A percentile compares a stretch with the other conserved stretches of the same genome.
These are phyloP conservation scores for Candida piceae DNA, from an alignment of 805 yeast genomes.

Conservation along the genomic window DNA sequence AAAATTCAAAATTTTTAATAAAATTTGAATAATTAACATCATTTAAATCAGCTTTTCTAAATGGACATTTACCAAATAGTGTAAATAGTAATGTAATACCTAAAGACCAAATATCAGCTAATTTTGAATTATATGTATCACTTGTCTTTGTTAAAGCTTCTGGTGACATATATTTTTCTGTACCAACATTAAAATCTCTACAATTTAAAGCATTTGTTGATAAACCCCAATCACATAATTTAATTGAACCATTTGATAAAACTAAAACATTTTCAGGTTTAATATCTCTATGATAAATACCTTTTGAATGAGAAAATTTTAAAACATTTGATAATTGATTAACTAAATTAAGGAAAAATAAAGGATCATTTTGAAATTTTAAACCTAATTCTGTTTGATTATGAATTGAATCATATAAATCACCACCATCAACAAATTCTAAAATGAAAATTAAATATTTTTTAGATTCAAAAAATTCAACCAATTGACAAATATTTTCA, in stretches of 20 bases:
- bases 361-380: slow-evolving; percentile 22
- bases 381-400: slow-evolving; percentile 25
- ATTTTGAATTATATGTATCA: slow-evolving; percentile 35
- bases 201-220: slow-evolving; percentile 36
- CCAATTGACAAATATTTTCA: slow-evolving; percentile 51
- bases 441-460: slow-evolving; percentile 51
- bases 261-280: slow-evolving; percentile 69
- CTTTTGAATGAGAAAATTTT: slow-evolving; percentile 48
- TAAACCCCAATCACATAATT: slow-evolving; percentile 73
- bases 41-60: slow-evolving; percentile 34
- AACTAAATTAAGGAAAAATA: slow-evolving; percentile 28
- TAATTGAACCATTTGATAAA: slow-evolving; percentile 45
- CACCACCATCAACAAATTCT: slow-evolving; percentile 66
- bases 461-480: slow-evolving; percentile 53
- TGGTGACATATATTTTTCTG: slow-evolving; percentile 59
- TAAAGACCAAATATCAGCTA: slow-evolving; percentile 52
- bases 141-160: slow-evolving; percentile 30
- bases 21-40: slow-evolving; percentile 44
- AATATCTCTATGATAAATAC: slow-evolving; percentile 65
- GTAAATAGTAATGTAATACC: slow-evolving; percentile 47
- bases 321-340: slow-evolving; percentile 51
- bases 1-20: slow-evolving; percentile 34
- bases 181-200: slow-evolving; percentile 41
- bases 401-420: slow-evolving; percentile 54
- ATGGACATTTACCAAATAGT: slow-evolving; percentile 49